Conservation (phyloP, 768 basidiomycete species). For the Suillus paluster region DNA sequence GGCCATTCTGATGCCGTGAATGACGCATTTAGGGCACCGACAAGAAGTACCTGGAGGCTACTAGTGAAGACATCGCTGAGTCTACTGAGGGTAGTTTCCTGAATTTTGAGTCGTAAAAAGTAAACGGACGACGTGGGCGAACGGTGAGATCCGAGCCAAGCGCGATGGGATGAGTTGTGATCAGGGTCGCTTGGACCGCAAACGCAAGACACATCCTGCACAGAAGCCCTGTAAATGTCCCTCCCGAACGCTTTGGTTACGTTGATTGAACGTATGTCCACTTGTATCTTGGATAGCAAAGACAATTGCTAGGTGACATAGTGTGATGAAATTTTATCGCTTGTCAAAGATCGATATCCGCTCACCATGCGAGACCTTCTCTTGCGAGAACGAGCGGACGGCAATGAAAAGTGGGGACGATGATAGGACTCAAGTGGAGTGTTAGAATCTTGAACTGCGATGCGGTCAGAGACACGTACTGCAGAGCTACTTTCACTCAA, state of each 20-base stretch:
- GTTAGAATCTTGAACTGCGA: background rate
- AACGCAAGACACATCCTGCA: slow-evolving; percentile 45
- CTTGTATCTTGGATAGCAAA: slow-evolving; percentile 45
- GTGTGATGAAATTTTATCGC: background rate
- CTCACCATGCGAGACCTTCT: slow-evolving; percentile 25
- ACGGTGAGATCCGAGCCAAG: slow-evolving; percentile 57
- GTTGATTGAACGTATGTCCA: slow-evolving; percentile 53
- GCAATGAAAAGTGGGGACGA: slow-evolving; percentile 20
- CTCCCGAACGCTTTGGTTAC: slow-evolving; percentile 42
- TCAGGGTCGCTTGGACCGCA: slow-evolving; percentile 54
- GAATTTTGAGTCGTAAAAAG: slow-evolving; percentile 46
- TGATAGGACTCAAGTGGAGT: slow-evolving; percentile 20
- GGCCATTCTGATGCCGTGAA: slow-evolving; percentile 66
- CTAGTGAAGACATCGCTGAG: slow-evolving; percentile 38
- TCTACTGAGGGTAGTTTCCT: slow-evolving; percentile 51
- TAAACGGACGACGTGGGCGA: slow-evolving; percentile 43
- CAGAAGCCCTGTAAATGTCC: slow-evolving; percentile 46
- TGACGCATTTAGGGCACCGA: slow-evolving; percentile 37
- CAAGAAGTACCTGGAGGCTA: slow-evolving; percentile 27
- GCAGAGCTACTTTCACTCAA: background rate
- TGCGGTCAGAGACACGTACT: background rate
- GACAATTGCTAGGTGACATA: slow-evolving; percentile 44
- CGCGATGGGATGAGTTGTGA: slow-evolving; percentile 48
- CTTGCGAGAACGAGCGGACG: slow-evolving; percentile 17
- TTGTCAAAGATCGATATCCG: background rate